phyloP scores from a whole-genome alignment of 805 yeast genomes.

The Monosporozyma aquatica region DNA sequence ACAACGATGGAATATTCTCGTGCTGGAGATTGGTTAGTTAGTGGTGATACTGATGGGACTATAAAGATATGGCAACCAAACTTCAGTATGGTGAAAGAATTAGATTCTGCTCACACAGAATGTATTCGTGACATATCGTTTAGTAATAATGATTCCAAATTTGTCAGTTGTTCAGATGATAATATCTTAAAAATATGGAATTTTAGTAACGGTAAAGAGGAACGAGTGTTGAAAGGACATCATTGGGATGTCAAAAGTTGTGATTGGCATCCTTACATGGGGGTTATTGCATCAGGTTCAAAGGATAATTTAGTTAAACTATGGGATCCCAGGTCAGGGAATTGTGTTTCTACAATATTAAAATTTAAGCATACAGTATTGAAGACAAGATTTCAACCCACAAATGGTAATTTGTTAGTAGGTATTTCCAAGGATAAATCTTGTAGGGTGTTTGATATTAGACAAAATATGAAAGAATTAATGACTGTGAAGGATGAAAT shows the following conservation, averaged over 20 bases:
- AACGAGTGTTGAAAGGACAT: conserved; percentile 74
- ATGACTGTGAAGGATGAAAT: conserved; percentile 69
- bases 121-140: conserved; percentile 81
- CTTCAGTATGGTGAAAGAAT: conserved; percentile 86
- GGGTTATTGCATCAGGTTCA: conserved; percentile 84
- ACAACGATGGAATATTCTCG: conserved; percentile 73
- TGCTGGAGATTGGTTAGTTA: conserved; percentile 86
- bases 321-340: conserved; percentile 89
- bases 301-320: conserved; percentile 87
- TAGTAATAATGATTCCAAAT: conserved; percentile 82
- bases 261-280: conserved; percentile 92
- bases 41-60: conserved; percentile 88
- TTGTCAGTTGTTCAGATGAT: conserved; percentile 92
- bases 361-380: conserved; percentile 94
- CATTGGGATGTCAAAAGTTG: conserved; percentile 98
- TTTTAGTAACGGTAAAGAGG: conserved; percentile 80
- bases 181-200: conserved; percentile 88
- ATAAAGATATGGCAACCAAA: conserved; percentile 97
- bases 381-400: conserved; percentile 75
- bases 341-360: conserved; percentile 69
- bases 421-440: conserved; percentile 86
- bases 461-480: conserved; percentile 68
- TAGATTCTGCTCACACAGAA: conserved; percentile 45
- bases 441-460: conserved; percentile 75
- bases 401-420: conserved; percentile 64